These are phyloP conservation scores for Ogataea wickerhamii DNA, from an alignment of 805 yeast species.

Conservation along the genomic window DNA sequence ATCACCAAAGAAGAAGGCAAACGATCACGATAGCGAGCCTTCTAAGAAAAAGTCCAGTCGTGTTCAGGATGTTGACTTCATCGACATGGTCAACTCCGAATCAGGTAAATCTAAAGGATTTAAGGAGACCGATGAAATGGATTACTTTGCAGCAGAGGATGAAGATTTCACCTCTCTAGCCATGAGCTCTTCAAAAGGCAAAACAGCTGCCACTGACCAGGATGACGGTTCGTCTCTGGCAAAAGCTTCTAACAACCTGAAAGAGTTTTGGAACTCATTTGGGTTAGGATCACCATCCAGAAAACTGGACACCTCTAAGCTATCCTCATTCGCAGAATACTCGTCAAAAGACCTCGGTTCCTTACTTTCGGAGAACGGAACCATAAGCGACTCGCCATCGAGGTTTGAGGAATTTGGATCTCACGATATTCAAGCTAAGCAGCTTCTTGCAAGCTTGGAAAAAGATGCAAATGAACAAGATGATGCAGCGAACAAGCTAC, in stretches of 20 bases:
- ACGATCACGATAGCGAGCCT: background rate
- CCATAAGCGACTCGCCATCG: slow-evolving; percentile 1
- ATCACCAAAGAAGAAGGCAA: background rate
- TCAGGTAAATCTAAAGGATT: slow-evolving; percentile 25
- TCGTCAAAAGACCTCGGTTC: slow-evolving; percentile 17
- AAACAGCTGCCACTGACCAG: slow-evolving; percentile 1
- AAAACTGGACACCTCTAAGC: slow-evolving; percentile 11
- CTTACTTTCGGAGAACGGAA: slow-evolving; percentile 1
- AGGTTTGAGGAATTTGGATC: slow-evolving; percentile 3
- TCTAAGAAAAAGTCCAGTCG: slow-evolving; percentile 2
- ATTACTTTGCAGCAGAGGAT: slow-evolving; percentile 7
- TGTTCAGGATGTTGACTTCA: slow-evolving; percentile 21
- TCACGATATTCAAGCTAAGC: slow-evolving; percentile 10
- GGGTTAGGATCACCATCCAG: slow-evolving; percentile 14
- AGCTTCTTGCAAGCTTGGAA: slow-evolving; percentile 9
- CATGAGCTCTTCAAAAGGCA: slow-evolving; percentile 5
- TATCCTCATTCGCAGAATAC: slow-evolving; percentile 21
- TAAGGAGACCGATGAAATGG: slow-evolving; percentile 23
- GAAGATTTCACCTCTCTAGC: slow-evolving; percentile 3
- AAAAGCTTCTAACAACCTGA: slow-evolving; percentile 14
- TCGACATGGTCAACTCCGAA: slow-evolving; percentile 14
- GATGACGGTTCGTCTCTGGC: slow-evolving; percentile 6
- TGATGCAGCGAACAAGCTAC: background rate
- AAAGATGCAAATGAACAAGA: slow-evolving; percentile 3
- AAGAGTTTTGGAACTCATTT: slow-evolving; percentile 17